These are phyloP conservation scores for Didymella sp. DNA, from an alignment of 2,329 filamentous ascomycete species.

Conservation along the genomic window DNA sequence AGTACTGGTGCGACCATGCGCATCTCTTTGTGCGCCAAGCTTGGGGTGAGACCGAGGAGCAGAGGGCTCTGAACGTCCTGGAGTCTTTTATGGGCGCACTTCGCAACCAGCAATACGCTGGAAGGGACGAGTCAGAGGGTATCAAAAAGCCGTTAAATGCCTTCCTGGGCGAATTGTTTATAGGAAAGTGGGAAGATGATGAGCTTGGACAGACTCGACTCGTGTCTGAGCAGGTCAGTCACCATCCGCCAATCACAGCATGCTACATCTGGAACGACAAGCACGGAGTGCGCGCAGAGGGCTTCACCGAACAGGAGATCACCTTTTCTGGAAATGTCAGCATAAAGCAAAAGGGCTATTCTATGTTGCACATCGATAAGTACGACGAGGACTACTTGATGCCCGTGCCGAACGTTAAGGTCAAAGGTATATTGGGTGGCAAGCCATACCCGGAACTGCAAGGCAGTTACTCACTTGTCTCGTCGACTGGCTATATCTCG, in stretches of 20 bases:
- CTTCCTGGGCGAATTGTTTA: conserved; percentile 58
- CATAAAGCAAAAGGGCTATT: conserved; percentile 57
- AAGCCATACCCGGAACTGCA: conserved; percentile 54
- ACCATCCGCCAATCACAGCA: conserved; percentile 57
- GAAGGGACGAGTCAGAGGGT: conserved; percentile 51
- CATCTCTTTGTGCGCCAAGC: conserved; percentile 57
- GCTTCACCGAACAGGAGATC: conserved; percentile 57
- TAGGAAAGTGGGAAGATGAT: conserved; percentile 45
- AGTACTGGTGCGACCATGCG: conserved; percentile 57
- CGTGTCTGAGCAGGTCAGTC: conserved; percentile 56
- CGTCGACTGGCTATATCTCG: conserved; percentile 52
- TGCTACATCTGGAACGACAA: conserved; percentile 57
- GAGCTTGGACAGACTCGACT: conserved; percentile 51
- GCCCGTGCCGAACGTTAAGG: conserved; percentile 55
- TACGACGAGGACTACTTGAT: conserved; percentile 55
- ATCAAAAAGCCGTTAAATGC: conserved; percentile 61
- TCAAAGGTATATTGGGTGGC: conserved; percentile 55
- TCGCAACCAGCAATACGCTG: conserved; percentile 58
- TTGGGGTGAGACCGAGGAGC: conserved; percentile 48
- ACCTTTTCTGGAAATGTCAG: conserved; percentile 55
- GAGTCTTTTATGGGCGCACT: conserved; percentile 59
- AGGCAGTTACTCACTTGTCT: conserved; percentile 52
- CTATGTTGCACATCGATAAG: conserved; percentile 53
- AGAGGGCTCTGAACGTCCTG: conserved; percentile 55
- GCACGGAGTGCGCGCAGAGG: conserved; percentile 53